A percentile compares a stretch with the other conserved stretches of the same genome.
Evolutionary conservation across 2,329 filamentous ascomycete species (phyloP).

Genomic region (Phialophora chinensis): DNA sequence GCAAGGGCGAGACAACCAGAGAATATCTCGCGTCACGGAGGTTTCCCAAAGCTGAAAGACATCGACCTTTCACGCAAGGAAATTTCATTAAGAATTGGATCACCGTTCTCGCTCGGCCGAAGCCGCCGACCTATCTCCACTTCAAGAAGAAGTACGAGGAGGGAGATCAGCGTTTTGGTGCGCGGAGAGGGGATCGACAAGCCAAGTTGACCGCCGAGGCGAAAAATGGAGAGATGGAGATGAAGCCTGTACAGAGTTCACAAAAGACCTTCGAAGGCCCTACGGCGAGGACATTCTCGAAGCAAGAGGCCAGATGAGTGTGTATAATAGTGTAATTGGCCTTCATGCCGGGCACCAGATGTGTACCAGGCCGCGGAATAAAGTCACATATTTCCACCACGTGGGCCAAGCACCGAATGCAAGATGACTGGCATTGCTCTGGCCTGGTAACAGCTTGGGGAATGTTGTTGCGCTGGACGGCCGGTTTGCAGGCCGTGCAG

Average conservation of each 20-base stretch:
- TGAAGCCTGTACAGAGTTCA: conserved; percentile 66
- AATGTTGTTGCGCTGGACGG: conserved; percentile 14
- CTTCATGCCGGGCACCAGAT: not conserved
- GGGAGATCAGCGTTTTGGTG: conserved; percentile 84
- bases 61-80: conserved; percentile 85
- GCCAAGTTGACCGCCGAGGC: conserved; percentile 57
- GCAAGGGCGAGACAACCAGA: conserved; percentile 88
- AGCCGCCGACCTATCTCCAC: conserved; percentile 84
- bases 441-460: not conserved
- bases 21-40: conserved; percentile 97
- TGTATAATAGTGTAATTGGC: conserved; percentile 21
- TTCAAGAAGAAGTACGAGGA: conserved; percentile 79
- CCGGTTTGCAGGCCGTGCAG: conserved; percentile 1
- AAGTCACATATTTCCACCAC: conserved; percentile 3
- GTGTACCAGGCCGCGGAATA: conserved; percentile 9
- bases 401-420: not conserved
- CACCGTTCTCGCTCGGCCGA: conserved; percentile 79
- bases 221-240: conserved; percentile 68
- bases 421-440: not conserved
- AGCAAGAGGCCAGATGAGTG: conserved; percentile 32
- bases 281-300: conserved; percentile 30
- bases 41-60: conserved; percentile 88
- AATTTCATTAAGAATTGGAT: conserved; percentile 78
- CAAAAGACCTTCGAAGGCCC: conserved; percentile 40
- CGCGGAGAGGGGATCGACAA: conserved; percentile 59